These are phyloP conservation scores for Phytophthora pluvialis DNA, from an alignment of 352 stramenopile species.

Conservation along the genomic window DNA sequence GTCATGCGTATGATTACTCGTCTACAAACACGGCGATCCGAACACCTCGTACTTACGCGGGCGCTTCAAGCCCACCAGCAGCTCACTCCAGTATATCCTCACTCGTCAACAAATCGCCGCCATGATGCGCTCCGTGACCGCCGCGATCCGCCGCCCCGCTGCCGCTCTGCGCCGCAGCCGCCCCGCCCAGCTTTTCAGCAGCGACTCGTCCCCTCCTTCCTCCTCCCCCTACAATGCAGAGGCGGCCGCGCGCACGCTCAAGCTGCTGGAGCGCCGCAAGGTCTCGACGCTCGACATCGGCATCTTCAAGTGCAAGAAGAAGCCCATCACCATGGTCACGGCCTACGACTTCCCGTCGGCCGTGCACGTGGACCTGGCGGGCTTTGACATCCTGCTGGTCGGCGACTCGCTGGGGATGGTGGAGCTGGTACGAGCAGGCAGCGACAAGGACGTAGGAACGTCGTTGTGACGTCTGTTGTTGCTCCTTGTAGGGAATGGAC, in stretches of 20 bases:
- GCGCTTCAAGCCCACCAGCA: slow-evolving; percentile 3
- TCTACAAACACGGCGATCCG: background rate
- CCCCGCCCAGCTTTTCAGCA: slow-evolving; percentile 18
- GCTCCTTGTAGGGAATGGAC: slow-evolving; percentile 68
- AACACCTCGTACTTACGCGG: slow-evolving; percentile 13
- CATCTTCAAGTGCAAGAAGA: slow-evolving; percentile 93
- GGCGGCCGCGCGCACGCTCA: slow-evolving; percentile 70
- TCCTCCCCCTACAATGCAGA: slow-evolving; percentile 51
- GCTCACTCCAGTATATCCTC: background rate
- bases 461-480: slow-evolving; percentile 9
- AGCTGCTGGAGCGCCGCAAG: slow-evolving; percentile 86
- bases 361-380: slow-evolving; percentile 97
- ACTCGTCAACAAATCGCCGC: slow-evolving; percentile 6
- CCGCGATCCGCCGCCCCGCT: slow-evolving; percentile 9
- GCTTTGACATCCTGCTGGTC: slow-evolving; percentile 98
- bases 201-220: slow-evolving; percentile 13
- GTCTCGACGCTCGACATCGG: slow-evolving; percentile 84
- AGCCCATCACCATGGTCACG: slow-evolving; percentile 99
- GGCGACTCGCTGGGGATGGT: slow-evolving; percentile 99
- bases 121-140: slow-evolving; percentile 22
- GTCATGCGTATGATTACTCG: slow-evolving; percentile 15
- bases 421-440: slow-evolving; percentile 88
- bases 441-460: background rate
- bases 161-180: slow-evolving; percentile 1
- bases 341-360: slow-evolving; percentile 98